Conservation (phyloP, 116 monocot genomes). For the Trichopus zeylanicus region DNA sequence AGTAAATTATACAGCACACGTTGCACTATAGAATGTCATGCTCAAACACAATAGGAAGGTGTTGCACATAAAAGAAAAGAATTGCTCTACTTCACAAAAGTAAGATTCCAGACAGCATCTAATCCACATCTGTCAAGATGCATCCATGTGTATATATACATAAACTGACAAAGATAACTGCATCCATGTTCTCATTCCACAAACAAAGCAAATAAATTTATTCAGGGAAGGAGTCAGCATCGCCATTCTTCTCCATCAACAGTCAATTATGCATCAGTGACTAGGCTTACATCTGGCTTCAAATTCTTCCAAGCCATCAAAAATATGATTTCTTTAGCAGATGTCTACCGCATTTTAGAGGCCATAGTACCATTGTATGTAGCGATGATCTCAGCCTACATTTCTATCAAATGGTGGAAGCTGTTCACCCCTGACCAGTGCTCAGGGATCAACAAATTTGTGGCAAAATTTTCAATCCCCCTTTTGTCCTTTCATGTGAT, state of each 20-base stretch:
- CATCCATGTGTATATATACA: not conserved
- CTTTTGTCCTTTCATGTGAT: conserved; percentile 64
- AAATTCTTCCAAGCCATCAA: not conserved
- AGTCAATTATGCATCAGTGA: not conserved
- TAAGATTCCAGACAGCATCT: not conserved
- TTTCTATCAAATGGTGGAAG: conserved; percentile 65
- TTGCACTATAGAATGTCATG: no score
- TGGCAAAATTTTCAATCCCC: conserved; percentile 69
- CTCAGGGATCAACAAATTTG: conserved; percentile 78
- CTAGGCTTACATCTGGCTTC: not conserved
- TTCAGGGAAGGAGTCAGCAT: not conserved
- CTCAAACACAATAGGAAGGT: no score
- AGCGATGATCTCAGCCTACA: conserved; percentile 58
- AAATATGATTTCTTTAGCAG: conserved; percentile 47
- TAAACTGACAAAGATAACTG: conserved; percentile 1
- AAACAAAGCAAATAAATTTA: not conserved
- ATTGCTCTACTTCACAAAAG: not conserved
- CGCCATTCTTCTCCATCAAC: not conserved
- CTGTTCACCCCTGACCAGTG: conserved; percentile 61
- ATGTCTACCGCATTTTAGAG: conserved; percentile 48
- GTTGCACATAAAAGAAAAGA: not conserved
- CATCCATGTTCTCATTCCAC: conserved; percentile 1
- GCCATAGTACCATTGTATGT: conserved; percentile 65
- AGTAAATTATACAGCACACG: no score
- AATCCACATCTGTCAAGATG: not conserved